Conservation (phyloP, 1,139 yeast genomes). For the Magnusiomyces magnusii region DNA sequence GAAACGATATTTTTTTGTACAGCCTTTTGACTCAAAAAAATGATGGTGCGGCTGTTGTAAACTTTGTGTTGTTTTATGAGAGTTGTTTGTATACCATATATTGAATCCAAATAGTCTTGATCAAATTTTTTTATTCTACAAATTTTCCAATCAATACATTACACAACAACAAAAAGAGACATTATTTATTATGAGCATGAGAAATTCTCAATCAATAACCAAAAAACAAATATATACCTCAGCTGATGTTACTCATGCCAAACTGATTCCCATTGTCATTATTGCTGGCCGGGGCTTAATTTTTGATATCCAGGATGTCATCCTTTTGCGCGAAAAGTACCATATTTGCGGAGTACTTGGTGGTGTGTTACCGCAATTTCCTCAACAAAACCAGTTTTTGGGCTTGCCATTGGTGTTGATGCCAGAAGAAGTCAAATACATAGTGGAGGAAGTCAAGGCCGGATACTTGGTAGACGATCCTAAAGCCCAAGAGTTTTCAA, state of each 20-base stretch:
- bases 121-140: too few relatives aligned
- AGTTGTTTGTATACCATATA: too few relatives aligned
- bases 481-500: constrained; percentile 29
- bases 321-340: constrained; percentile 41
- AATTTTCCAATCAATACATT: too few relatives aligned
- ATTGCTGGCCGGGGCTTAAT: constrained; percentile 47
- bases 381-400: constrained; percentile 82
- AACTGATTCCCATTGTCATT: constrained; percentile 32
- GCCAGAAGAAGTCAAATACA: constrained; percentile 66
- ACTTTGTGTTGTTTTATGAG: too few relatives aligned
- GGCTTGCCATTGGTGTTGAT: constrained; percentile 74
- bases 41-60: too few relatives aligned
- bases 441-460: constrained; percentile 40
- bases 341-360: constrained; percentile 65
- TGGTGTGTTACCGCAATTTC: constrained; percentile 70
- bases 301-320: constrained; percentile 47
- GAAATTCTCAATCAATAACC: not conserved
- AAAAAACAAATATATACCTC: not conserved
- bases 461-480: constrained; percentile 29
- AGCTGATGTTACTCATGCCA: not conserved
- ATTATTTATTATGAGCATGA: not conserved
- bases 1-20: not conserved
- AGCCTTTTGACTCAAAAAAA: too few relatives aligned
- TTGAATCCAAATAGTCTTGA: too few relatives aligned
- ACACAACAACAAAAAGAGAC: not conserved